A percentile compares a stretch with the other conserved stretches of the same genome.
Evolutionary conservation across 2,329 filamentous ascomycete species (phyloP).

Genomic region (Rhynchosporium agropyri): DNA sequence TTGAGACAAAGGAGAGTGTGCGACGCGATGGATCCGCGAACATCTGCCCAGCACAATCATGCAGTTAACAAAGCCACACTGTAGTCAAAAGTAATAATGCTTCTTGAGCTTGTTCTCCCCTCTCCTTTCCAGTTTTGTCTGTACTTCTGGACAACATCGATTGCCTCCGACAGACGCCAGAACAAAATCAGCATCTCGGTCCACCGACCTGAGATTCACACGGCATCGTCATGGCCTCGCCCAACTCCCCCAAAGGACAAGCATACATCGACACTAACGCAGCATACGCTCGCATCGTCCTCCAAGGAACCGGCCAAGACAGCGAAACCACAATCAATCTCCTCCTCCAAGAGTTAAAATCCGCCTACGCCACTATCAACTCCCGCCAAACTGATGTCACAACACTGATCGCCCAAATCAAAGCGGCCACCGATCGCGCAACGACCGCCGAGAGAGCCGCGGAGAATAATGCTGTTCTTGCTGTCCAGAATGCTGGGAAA

Average conservation of each 20-base stretch:
- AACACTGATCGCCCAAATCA: neutral
- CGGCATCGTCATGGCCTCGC: neutral
- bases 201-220: neutral
- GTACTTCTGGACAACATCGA: neutral
- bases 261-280: neutral
- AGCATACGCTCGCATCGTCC: neutral
- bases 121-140: neutral
- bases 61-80: neutral
- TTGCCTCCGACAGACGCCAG: neutral
- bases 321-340: neutral
- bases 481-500: neutral
- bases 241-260: neutral
- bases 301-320: neutral
- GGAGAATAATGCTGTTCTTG: neutral
- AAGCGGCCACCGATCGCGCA: neutral
- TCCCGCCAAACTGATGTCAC: neutral
- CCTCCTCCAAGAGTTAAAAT: neutral
- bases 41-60: neutral
- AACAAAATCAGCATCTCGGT: neutral
- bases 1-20: neutral
- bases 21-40: neutral
- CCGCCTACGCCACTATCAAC: neutral
- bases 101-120: too few relatives aligned
- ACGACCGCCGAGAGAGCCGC: neutral
- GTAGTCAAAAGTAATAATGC: conserved; percentile 1